Base-by-base conservation (phyloP, 139 green algal species). In the Micractinium conductrix region DNA sequence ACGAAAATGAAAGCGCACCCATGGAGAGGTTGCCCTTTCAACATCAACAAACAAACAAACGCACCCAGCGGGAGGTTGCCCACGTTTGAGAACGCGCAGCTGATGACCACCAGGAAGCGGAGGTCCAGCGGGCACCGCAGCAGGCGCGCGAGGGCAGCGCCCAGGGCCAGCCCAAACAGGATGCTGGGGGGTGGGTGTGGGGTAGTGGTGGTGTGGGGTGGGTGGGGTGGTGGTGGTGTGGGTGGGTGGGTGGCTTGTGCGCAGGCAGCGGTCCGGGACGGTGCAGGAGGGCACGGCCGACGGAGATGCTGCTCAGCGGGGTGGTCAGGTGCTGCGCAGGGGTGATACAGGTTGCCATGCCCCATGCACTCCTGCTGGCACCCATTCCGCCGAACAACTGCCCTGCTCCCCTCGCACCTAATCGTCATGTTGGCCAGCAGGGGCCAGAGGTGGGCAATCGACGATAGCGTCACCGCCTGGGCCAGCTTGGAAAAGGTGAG, bases 371-470 rank as follows among this genome's bases (percentile, higher is more conserved):
- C n/a, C n/a, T n/a, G n/a, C n/a, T n/a, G n/a, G n/a, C n/a, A n/a
- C n/a, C n/a, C n/a, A n/a, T n/a, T n/a, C n/a, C n/a, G n/a, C n/a
- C n/a, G n/a, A n/a, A n/a, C n/a, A n/a, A n/a, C n/a, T n/a, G n/a
- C n/a, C n/a, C n/a, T n/a, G n/a, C n/a, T n/a, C n/a, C n/a, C n/a
- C n/a, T n/a, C 74, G n/a, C 78, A 75, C 78, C 62, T 84, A 9
- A 90, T 3, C 2, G 81, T 82, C 50, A 88, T 88, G 69, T 88
- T 90, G 22, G 45, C 55, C 30, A 90, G 50, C 14, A 90, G 75
- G 22, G 86, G 86, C 81, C 83, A 87, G 19, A 90, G 63, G 65
- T 86, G 50, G 26, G 28, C n/a, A 38, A 90, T 78, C 37, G 81
- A 72, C 21, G 44, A 16, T 16, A 86, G 53, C 43, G 24, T 80